These are phyloP conservation scores for Ascochyta clinopodiicola DNA, from an alignment of 2,329 filamentous ascomycete genomes.

Conservation along the genomic window DNA sequence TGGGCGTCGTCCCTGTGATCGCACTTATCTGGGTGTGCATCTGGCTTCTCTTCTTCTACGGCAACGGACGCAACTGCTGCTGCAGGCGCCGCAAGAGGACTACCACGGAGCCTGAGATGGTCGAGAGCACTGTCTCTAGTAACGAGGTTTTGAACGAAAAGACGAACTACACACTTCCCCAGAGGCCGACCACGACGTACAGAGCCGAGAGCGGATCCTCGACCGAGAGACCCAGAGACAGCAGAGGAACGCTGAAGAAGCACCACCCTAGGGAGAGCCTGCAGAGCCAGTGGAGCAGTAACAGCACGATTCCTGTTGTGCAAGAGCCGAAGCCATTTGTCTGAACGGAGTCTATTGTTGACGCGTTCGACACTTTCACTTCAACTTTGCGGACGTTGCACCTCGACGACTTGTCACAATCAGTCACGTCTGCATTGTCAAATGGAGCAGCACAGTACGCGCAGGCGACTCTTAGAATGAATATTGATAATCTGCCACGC, in stretches of 20 bases:
- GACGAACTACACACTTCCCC: conserved; percentile 19
- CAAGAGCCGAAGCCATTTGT: conserved; percentile 37
- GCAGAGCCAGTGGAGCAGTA: conserved; percentile 27
- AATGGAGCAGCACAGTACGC: no score
- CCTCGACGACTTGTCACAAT: no score
- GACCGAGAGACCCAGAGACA: conserved; percentile 10
- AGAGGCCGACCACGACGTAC: conserved; percentile 12
- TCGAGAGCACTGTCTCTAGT: conserved; percentile 3
- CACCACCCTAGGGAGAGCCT: conserved; percentile 12
- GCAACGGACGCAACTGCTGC: conserved; percentile 32
- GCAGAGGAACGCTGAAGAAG: conserved; percentile 13
- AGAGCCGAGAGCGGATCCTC: conserved; percentile 25
- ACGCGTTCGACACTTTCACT: no score
- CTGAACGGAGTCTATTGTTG: conserved; percentile 8
- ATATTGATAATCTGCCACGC: no score
- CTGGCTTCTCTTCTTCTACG: conserved; percentile 38
- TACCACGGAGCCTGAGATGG: conserved; percentile 5
- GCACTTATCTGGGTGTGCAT: conserved; percentile 32
- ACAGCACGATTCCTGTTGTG: conserved; percentile 15
- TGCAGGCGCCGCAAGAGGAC: conserved; percentile 32
- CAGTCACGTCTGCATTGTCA: no score
- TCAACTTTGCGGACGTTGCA: no score
- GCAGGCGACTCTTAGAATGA: no score
- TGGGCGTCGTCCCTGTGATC: conserved; percentile 35
- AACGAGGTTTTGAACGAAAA: conserved; percentile 24